Percentiles rank a stretch among this genome's conserved stretches.
phyloP scores from a whole-genome alignment of 108 stramenopile species.

The Skeletonema menzelii region DNA sequence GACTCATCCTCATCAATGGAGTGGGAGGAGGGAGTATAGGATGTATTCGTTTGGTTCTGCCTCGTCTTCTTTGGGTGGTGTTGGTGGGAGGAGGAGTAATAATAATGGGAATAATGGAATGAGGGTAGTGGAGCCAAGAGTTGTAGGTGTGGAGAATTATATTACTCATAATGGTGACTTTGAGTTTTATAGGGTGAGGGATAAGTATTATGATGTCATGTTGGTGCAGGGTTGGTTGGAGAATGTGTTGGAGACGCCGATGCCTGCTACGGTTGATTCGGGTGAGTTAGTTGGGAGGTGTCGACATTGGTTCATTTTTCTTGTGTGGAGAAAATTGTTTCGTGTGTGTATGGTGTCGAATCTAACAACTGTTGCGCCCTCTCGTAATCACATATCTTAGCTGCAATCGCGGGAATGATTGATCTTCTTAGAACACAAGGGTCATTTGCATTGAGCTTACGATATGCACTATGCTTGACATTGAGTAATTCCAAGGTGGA shows the following conservation, averaged over 20 bases:
- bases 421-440: slow-evolving; percentile 73
- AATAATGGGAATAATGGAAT: background rate
- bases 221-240: slow-evolving; percentile 72
- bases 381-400: too few relatives aligned
- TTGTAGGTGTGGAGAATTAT: slow-evolving; percentile 59
- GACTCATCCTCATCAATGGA: slow-evolving; percentile 84
- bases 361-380: too few relatives aligned
- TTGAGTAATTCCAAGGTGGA: slow-evolving; percentile 29
- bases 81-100: background rate
- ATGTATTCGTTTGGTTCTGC: slow-evolving; percentile 13
- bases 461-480: slow-evolving; percentile 69
- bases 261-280: slow-evolving; percentile 68
- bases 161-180: slow-evolving; percentile 91
- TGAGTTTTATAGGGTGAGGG: slow-evolving; percentile 72
- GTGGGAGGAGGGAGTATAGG: slow-evolving; percentile 31
- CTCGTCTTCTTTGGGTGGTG: background rate
- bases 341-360: background rate
- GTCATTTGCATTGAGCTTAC: slow-evolving; percentile 65
- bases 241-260: slow-evolving; percentile 39
- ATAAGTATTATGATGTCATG: slow-evolving; percentile 65
- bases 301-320: too few relatives aligned
- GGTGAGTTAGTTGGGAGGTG: slow-evolving; percentile 12
- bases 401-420: slow-evolving; percentile 75
- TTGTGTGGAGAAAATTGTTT: too few relatives aligned
- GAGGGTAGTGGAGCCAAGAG: background rate